Evolutionary conservation across 169 alveolate species (phyloP), one percentile per base, ranked within the genome.

Genomic region (Theileria equi): DNA sequence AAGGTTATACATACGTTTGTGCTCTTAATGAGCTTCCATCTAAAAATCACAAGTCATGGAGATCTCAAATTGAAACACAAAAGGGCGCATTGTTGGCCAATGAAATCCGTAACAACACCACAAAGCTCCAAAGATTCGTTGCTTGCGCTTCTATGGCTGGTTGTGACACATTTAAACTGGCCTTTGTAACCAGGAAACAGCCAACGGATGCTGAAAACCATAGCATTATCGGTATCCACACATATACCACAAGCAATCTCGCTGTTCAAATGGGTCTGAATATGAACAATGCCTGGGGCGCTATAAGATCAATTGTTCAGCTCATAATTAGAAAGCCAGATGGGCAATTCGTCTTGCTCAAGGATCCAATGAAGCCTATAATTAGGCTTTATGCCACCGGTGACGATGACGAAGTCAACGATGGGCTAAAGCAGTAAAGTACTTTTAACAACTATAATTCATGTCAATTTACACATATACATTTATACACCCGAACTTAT

Each of bases 221-320:
- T 74, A 36, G 83, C 21, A 85, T 90, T 41, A 65, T 90, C 47
- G 87, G 91, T 5, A 82, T 90, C 31, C 96, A 92, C 59, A 81
- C 96, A 3, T 90, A 91, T 80, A 90, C 92, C 64, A 91, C 96
- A 19, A 84, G 84, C 60, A 93, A 92, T 55, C 74, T 92, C 50
- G 92, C 95, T n/a, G 81, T 88, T 25, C 96, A 92, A 69, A 92
- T 92, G 82, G 96, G 96, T 5, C 76, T 92, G 55, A 88, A 89
- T 50, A 84, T 84, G 70, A 91, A 89, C 58, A 92, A 92, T 79
- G 91, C 94, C 26, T 92, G 96, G 96, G 96, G 96, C 36, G 84
- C 91, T 8, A 80, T 91, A 3, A 80, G 94, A 55, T 88, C 86
- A 38, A 78, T 92, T 25, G 78, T 88, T 26, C 92, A 88, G 55